Evolutionary conservation across 306 rosid species (phyloP).

Genomic region (Sphenostylis stenocarpa): DNA sequence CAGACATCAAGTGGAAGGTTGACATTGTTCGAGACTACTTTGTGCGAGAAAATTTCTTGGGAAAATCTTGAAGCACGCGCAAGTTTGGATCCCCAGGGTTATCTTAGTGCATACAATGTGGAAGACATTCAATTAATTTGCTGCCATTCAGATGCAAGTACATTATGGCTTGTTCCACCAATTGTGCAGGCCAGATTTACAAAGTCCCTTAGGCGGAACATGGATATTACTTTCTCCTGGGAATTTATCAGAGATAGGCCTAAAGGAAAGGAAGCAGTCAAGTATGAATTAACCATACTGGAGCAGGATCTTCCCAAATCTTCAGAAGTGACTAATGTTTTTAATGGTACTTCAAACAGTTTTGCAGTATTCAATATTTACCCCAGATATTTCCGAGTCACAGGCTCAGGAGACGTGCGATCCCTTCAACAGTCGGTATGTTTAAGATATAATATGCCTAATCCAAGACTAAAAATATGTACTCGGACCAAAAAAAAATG

Average conservation of each 20-base stretch:
- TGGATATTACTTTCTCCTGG: slow-evolving; percentile 76
- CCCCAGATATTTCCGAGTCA: slow-evolving; percentile 72
- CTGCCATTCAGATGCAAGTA: slow-evolving; percentile 92
- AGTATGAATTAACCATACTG: slow-evolving; percentile 45
- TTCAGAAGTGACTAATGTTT: slow-evolving; percentile 61
- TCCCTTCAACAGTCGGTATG: slow-evolving; percentile 57
- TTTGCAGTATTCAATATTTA: slow-evolving; percentile 65
- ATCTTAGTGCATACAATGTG: slow-evolving; percentile 58
- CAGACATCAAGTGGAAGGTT: slow-evolving; percentile 73
- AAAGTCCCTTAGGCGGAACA: slow-evolving; percentile 59
- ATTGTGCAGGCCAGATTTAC: slow-evolving; percentile 68
- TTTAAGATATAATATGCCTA: neutral
- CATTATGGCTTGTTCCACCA: slow-evolving; percentile 78
- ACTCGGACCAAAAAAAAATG: neutral
- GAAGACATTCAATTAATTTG: slow-evolving; percentile 81
- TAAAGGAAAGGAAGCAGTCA: slow-evolving; percentile 81
- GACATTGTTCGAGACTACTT: slow-evolving; percentile 84
- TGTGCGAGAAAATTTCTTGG: slow-evolving; percentile 75
- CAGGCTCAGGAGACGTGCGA: slow-evolving; percentile 86
- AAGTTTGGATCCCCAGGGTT: slow-evolving; percentile 56
- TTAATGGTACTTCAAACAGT: slow-evolving; percentile 71
- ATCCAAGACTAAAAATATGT: slow-evolving; percentile 11
- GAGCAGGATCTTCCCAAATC: slow-evolving; percentile 65
- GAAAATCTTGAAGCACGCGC: slow-evolving; percentile 42
- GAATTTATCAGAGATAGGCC: slow-evolving; percentile 76